Evolutionary conservation across 257 asterid genomes (phyloP), one percentile per base, ranked within the genome.

Genomic region (Craterostigma plantagineum): DNA sequence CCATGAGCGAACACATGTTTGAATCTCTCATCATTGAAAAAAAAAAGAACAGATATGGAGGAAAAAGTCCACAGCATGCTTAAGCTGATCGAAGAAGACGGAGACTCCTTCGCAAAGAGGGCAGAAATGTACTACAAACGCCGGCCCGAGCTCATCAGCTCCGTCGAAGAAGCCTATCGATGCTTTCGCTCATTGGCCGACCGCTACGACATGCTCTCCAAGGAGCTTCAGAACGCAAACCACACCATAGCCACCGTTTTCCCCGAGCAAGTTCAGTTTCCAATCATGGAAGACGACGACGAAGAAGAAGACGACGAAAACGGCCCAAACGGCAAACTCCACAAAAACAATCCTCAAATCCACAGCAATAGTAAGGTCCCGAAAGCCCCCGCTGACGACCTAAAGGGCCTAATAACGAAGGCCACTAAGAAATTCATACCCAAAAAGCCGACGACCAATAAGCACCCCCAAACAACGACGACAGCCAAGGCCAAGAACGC

Each of bases 61-160:
- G 86, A 70, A 39, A 73, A 69, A 39, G 87, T 86, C 23, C 77
- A 81, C 14, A 50, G 55, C 16, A 75, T 81, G 87, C 55, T 81
- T 17, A 81, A 86, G 38, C 76, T 86, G 35, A 71, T 86, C 6
- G 92, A 73, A 54, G 91, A 78, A 41, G 94, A 86, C 30, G 96
- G 86, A 11, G 96, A 86, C 62, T 81, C 96, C 1, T 86, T 86
- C 16, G 92, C 91, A 18, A 81, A 76, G 53, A 66, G 80, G 48
- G 96, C 94, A 4, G 91, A 81, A 54, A 81, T 86, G 94, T 86
- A 78, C 65, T 86, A 77, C 79, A 62, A 73, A 64, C 66, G 80
- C 40, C 57, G 96, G 42, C 96, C 96, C 6, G 94, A 81, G 61
- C 76, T 86, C 35, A 55, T 81, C 38, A 58, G 27, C 50, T 69